Conservation (phyloP, 1,139 yeast genomes). For the Candida dubliniensis region DNA sequence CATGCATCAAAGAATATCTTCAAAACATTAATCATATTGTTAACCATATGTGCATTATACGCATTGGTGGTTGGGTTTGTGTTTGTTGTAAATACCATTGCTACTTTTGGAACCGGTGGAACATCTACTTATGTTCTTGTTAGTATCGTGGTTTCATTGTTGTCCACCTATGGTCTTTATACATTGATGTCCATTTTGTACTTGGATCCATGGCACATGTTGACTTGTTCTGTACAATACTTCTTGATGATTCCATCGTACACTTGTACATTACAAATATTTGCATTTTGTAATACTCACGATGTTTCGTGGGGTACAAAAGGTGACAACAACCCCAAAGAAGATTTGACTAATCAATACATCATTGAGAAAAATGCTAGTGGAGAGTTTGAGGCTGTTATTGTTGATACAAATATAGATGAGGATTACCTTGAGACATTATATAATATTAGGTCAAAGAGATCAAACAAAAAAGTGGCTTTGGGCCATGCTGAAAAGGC, state of each 20-base stretch:
- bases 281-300: constrained; percentile 93
- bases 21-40: constrained; percentile 64
- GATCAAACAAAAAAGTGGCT: constrained; percentile 56
- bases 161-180: constrained; percentile 92
- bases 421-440: constrained; percentile 79
- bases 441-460: constrained; percentile 69
- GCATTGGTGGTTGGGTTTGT: constrained; percentile 81
- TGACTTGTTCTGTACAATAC: constrained; percentile 82
- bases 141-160: constrained; percentile 80
- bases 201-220: constrained; percentile 92
- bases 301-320: constrained; percentile 98
- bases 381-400: constrained; percentile 83
- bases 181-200: constrained; percentile 75
- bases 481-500: constrained; percentile 46
- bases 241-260: constrained; percentile 88
- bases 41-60: constrained; percentile 78
- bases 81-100: constrained; percentile 64
- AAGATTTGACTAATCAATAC: constrained; percentile 45
- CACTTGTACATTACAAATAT: constrained; percentile 86
- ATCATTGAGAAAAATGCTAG: constrained; percentile 48
- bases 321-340: constrained; percentile 78
- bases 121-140: constrained; percentile 55
- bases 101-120: constrained; percentile 36
- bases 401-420: constrained; percentile 88
- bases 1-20: constrained; percentile 79